A percentile compares a stretch with the other conserved stretches of the same genome.
These are phyloP conservation scores for Fusarium sp. DNA, from an alignment of 2,329 filamentous ascomycete species.

Conservation along the genomic window DNA sequence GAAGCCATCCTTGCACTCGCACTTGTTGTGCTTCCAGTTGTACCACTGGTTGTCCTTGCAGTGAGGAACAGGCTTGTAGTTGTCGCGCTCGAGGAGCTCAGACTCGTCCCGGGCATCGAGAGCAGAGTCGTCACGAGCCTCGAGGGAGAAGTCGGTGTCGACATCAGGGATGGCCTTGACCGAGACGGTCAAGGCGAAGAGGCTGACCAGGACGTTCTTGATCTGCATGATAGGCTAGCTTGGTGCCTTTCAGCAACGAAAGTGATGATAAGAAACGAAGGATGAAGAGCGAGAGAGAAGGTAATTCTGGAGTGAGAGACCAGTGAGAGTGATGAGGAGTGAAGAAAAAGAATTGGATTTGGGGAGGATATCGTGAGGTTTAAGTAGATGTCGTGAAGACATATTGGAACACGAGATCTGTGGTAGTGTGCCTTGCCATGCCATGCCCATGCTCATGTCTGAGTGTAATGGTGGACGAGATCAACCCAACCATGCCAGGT, in stretches of 20 bases:
- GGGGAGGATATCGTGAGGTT: slow-evolving; percentile 23
- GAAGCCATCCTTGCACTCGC: slow-evolving; percentile 21
- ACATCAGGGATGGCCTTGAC: slow-evolving; percentile 38
- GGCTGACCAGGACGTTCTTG: slow-evolving; percentile 36
- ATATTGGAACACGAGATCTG: slow-evolving; percentile 12
- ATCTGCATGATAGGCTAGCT: slow-evolving; percentile 39
- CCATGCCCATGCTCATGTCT: neutral
- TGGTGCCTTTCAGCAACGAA: slow-evolving; percentile 32
- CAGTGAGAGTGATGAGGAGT: slow-evolving; percentile 20
- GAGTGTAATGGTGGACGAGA: slow-evolving; percentile 1
- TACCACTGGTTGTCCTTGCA: neutral
- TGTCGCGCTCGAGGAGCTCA: slow-evolving; percentile 14
- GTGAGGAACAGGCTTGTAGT: slow-evolving; percentile 14
- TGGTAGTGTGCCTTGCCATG: neutral
- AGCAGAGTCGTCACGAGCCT: slow-evolving; percentile 26
- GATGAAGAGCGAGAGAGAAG: slow-evolving; percentile 19
- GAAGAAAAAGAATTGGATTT: neutral
- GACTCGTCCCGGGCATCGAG: slow-evolving; percentile 33
- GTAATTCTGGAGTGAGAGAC: slow-evolving; percentile 22
- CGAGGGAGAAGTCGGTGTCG: slow-evolving; percentile 31
- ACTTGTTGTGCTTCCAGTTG: slow-evolving; percentile 16
- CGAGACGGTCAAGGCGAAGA: slow-evolving; percentile 32
- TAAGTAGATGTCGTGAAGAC: slow-evolving; percentile 23
- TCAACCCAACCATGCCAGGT: slow-evolving; percentile 1
- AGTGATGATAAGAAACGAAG: slow-evolving; percentile 12